Evolutionary conservation across 2,329 filamentous ascomycete genomes (phyloP).

Genomic region (Hypoxylon sp.): DNA sequence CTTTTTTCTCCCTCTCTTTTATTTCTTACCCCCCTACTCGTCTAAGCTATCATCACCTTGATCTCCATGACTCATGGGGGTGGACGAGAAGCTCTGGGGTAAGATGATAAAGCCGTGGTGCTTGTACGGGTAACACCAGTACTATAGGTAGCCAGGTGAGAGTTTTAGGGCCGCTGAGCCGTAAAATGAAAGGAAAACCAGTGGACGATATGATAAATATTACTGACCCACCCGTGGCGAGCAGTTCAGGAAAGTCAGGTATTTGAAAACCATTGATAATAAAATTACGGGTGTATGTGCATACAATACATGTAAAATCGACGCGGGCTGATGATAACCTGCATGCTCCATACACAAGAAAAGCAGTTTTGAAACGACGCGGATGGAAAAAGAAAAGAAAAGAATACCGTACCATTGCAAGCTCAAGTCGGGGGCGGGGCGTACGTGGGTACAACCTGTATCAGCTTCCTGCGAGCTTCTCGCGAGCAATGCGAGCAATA

Average conservation of each 20-base stretch:
- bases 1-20: slow-evolving; percentile 21
- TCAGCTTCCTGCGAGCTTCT: slow-evolving; percentile 35
- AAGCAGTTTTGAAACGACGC: slow-evolving; percentile 37
- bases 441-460: slow-evolving; percentile 27
- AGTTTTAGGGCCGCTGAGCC: slow-evolving; percentile 17
- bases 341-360: slow-evolving; percentile 30
- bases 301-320: slow-evolving; percentile 31
- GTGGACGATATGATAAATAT: slow-evolving; percentile 29
- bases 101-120: slow-evolving; percentile 25
- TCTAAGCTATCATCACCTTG: slow-evolving; percentile 19
- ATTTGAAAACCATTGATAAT: slow-evolving; percentile 32
- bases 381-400: slow-evolving; percentile 30
- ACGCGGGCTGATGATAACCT: slow-evolving; percentile 34
- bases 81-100: slow-evolving; percentile 18
- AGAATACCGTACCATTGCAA: slow-evolving; percentile 32
- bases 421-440: slow-evolving; percentile 29
- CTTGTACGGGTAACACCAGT: slow-evolving; percentile 34
- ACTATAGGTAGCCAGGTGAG: slow-evolving; percentile 12
- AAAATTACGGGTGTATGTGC: slow-evolving; percentile 34
- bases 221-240: slow-evolving; percentile 30
- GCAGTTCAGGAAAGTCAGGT: slow-evolving; percentile 18
- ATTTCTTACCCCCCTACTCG: slow-evolving; percentile 8
- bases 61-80: slow-evolving; percentile 11
- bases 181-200: slow-evolving; percentile 19
- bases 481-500: slow-evolving; percentile 40